phyloP scores from a whole-genome alignment of 164 flowering plant genomes.

The Aristolochia contorta region DNA sequence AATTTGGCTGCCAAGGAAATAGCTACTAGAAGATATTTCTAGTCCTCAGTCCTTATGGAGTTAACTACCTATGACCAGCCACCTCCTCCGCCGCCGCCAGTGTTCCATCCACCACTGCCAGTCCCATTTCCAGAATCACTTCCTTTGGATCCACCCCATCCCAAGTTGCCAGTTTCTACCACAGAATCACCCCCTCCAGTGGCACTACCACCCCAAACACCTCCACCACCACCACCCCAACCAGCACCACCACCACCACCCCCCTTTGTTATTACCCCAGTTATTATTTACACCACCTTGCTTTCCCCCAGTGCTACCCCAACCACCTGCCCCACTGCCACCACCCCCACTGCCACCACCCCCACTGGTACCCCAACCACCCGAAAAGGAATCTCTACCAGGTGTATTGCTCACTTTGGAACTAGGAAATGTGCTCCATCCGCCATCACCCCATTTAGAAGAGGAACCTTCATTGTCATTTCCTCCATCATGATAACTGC shows the following conservation, averaged over 20 bases:
- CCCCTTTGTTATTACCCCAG: not conserved
- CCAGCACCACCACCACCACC: constrained; percentile 1
- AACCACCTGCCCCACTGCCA: not conserved
- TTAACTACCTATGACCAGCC: not conserved
- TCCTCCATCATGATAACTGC: constrained; percentile 12
- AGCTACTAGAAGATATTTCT: no score
- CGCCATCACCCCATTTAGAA: no score
- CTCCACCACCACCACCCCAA: not conserved
- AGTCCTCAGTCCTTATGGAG: no score
- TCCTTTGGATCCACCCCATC: not conserved
- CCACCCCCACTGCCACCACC: no score
- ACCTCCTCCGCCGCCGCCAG: not conserved
- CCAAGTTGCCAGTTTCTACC: not conserved
- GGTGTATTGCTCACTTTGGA: no score
- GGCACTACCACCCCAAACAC: constrained; percentile 3
- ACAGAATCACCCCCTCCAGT: not conserved
- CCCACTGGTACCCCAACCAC: no score
- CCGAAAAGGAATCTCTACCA: no score
- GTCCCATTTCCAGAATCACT: not conserved
- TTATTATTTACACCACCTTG: not conserved
- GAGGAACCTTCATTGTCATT: no score
- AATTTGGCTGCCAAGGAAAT: no score
- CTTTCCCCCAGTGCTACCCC: not conserved
- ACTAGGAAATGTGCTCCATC: no score
- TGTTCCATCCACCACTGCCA: not conserved